Evolutionary conservation across 169 alveolate species (phyloP).

Genomic region (Cryptosporidium canis): DNA sequence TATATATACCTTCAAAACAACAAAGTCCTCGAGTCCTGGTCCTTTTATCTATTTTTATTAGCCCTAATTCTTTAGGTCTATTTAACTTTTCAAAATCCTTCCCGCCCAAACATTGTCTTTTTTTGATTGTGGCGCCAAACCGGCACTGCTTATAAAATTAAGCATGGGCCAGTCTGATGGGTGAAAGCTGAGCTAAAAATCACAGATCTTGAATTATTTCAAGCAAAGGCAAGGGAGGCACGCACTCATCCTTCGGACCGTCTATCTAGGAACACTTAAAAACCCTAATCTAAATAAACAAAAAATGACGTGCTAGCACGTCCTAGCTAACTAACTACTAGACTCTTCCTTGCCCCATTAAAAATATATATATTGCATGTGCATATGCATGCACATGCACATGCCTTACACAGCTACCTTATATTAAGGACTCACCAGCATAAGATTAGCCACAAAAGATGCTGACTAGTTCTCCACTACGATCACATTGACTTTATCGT

Average conservation of each 20-base stretch:
- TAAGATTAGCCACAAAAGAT: neutral
- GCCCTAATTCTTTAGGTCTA: neutral
- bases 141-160: neutral
- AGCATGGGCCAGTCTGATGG: neutral
- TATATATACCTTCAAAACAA: too few species aligned
- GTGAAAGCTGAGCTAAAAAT: neutral
- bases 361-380: too few species aligned
- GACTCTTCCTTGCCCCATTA: too few species aligned
- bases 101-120: slow-evolving; percentile 14
- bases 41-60: neutral
- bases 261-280: too few species aligned
- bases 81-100: neutral
- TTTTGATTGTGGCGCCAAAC: neutral
- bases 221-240: too few species aligned
- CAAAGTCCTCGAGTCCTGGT: neutral
- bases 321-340: too few species aligned
- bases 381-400: neutral
- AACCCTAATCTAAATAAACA: too few species aligned
- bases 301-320: too few species aligned
- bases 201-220: too few species aligned
- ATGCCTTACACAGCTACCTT: too few species aligned
- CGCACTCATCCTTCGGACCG: too few species aligned
- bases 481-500: slow-evolving; percentile 23
- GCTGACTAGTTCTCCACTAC: neutral
- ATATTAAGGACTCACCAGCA: neutral